phyloP scores from a whole-genome alignment of 306 rosid genomes.

The Cicer arietinum region DNA sequence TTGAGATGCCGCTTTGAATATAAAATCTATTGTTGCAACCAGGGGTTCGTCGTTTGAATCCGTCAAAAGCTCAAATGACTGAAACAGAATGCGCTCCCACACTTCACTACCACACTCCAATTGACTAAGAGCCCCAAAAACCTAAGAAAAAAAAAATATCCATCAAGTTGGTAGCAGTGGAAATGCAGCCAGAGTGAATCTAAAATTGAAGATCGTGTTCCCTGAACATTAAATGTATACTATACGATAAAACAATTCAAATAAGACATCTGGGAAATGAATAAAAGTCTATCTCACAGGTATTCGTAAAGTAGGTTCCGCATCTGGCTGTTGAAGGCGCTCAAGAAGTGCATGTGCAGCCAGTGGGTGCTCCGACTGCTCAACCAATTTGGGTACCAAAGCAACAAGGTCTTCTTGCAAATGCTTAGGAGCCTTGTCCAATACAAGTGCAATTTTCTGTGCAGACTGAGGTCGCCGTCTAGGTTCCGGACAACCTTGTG shows the following conservation, averaged over 20 bases:
- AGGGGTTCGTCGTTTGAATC: conserved; percentile 93
- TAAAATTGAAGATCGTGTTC: conserved; percentile 16
- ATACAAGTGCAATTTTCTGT: conserved; percentile 86
- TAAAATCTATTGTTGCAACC: conserved; percentile 78
- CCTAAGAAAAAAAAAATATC: conserved; percentile 55
- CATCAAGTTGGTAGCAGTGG: conserved; percentile 29
- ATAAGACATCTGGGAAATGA: conserved; percentile 39
- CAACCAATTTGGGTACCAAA: conserved; percentile 93
- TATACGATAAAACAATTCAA: conserved; percentile 25
- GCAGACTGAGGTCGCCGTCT: conserved; percentile 97
- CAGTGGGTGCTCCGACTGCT: conserved; percentile 91
- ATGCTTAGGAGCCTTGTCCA: conserved; percentile 97
- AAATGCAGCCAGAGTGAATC: conserved; percentile 19
- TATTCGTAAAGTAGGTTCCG: conserved; percentile 80
- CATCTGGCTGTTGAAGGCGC: conserved; percentile 89
- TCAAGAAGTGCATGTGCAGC: conserved; percentile 95
- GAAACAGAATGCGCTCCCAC: conserved; percentile 88
- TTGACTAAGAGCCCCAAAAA: conserved; percentile 88
- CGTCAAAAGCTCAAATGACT: conserved; percentile 79
- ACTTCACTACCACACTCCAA: conserved; percentile 94
- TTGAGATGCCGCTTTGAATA: conserved; percentile 94
- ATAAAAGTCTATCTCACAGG: conserved; percentile 69
- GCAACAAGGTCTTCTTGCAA: conserved; percentile 89
- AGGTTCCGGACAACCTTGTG: conserved; percentile 97
- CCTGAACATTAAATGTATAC: conserved; percentile 10